Evolutionary conservation across 805 yeast species (phyloP).

Genomic region (Scheffersomyces amazonensis): DNA sequence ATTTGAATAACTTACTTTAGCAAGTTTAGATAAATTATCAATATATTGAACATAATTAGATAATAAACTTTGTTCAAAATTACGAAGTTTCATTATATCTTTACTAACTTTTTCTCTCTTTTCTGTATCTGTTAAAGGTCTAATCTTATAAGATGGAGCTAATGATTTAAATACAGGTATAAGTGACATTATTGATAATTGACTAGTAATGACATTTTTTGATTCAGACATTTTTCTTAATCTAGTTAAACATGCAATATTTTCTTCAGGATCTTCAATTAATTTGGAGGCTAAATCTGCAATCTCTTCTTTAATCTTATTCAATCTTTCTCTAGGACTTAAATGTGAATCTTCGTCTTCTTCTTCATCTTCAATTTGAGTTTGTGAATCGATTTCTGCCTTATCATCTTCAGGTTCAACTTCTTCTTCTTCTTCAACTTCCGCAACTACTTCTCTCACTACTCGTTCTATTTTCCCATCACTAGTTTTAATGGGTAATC

Average conservation of each 20-base stretch:
- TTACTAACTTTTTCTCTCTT: slow-evolving; percentile 76
- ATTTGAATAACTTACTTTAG: slow-evolving; percentile 36
- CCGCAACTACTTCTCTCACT: slow-evolving; percentile 29
- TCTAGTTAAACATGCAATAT: slow-evolving; percentile 61
- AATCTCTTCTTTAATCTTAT: slow-evolving; percentile 73
- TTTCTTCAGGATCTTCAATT: slow-evolving; percentile 87
- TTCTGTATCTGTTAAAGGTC: slow-evolving; percentile 80
- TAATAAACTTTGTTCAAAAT: slow-evolving; percentile 77
- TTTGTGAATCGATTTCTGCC: slow-evolving; percentile 8
- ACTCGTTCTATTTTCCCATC: slow-evolving; percentile 78
- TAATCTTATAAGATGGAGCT: slow-evolving; percentile 83
- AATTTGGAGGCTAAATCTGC: slow-evolving; percentile 77
- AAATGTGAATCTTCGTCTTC: slow-evolving; percentile 46
- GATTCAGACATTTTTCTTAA: slow-evolving; percentile 69
- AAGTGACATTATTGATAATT: slow-evolving; percentile 72
- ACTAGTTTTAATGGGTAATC: slow-evolving; percentile 72
- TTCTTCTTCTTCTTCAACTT: slow-evolving; percentile 16
- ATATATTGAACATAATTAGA: slow-evolving; percentile 67
- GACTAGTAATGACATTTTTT: slow-evolving; percentile 60
- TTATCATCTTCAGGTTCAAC: slow-evolving; percentile 12
- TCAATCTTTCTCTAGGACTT: slow-evolving; percentile 51
- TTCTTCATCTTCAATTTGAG: slow-evolving; percentile 19
- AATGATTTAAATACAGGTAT: slow-evolving; percentile 82
- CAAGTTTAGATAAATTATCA: slow-evolving; percentile 46
- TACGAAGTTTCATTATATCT: slow-evolving; percentile 75